These are phyloP conservation scores for Strobilomyces confusus DNA, from an alignment of 768 basidiomycete species.

Conservation along the genomic window DNA sequence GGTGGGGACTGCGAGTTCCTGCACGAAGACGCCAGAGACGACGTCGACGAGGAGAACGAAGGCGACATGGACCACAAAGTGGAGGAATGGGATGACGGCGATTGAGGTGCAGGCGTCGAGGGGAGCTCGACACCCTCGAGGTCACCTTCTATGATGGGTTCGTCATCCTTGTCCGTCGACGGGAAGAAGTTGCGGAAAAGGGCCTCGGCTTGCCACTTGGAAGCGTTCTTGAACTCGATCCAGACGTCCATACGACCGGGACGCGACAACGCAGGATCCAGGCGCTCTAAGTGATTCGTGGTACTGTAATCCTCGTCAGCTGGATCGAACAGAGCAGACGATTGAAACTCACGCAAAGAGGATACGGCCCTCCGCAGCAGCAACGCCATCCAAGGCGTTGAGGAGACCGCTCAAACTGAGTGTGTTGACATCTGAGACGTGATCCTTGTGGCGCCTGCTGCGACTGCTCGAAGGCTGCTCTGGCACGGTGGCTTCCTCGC, in stretches of 20 bases:
- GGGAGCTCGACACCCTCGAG: slow-evolving; percentile 45
- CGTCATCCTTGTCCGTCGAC: slow-evolving; percentile 52
- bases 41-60: slow-evolving; percentile 40
- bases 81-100: slow-evolving; percentile 43
- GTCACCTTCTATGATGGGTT: slow-evolving; percentile 35
- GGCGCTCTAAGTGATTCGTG: slow-evolving; percentile 86
- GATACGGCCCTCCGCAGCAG: slow-evolving; percentile 81
- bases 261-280: slow-evolving; percentile 88
- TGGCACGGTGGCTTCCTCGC: slow-evolving; percentile 30
- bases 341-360: slow-evolving; percentile 72
- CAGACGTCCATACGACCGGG: slow-evolving; percentile 92
- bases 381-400: slow-evolving; percentile 84
- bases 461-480: slow-evolving; percentile 37
- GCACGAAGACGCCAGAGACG: slow-evolving; percentile 34
- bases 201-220: slow-evolving; percentile 79
- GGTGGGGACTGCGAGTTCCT: slow-evolving; percentile 27
- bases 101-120: slow-evolving; percentile 37
- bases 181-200: slow-evolving; percentile 93
- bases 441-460: slow-evolving; percentile 47
- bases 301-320: slow-evolving; percentile 44
- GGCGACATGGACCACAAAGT: slow-evolving; percentile 44
- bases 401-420: slow-evolving; percentile 76
- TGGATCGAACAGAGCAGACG: neutral
- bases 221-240: slow-evolving; percentile 87
- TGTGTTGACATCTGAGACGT: slow-evolving; percentile 74